Conservation (phyloP, 2,329 filamentous ascomycete species). For the Fonsecaea multimorphosa region DNA sequence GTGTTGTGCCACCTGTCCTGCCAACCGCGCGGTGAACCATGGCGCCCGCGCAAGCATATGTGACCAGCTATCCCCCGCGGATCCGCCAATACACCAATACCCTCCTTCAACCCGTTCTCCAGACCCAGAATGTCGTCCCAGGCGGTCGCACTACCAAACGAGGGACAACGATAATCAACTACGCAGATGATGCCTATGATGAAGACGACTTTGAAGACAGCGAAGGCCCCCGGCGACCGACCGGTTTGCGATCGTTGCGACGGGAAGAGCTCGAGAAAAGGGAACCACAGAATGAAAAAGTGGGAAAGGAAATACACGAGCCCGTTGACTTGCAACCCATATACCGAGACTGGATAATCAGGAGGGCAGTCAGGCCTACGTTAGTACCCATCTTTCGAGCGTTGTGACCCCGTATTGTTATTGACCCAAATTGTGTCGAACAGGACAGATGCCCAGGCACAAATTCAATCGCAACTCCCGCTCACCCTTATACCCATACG, state of each 20-base stretch:
- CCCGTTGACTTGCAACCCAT: conserved; percentile 88
- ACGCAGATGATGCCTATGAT: conserved; percentile 94
- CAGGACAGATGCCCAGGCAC: conserved; percentile 65
- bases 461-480: conserved; percentile 75
- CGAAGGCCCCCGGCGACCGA: conserved; percentile 73
- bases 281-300: conserved; percentile 72
- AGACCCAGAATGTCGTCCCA: conserved; percentile 69
- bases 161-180: conserved; percentile 95
- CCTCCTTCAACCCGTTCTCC: conserved; percentile 82
- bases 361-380: conserved; percentile 59
- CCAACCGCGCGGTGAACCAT: conserved; percentile 37
- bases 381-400: conserved; percentile 40
- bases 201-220: conserved; percentile 68
- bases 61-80: conserved; percentile 89
- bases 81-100: conserved; percentile 91
- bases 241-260: conserved; percentile 80
- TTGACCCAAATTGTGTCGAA: conserved; percentile 20
- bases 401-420: not conserved
- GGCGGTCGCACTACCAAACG: conserved; percentile 89
- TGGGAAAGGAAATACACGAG: conserved; percentile 78
- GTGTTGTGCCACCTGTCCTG: not conserved
- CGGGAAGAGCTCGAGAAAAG: conserved; percentile 74
- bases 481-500: conserved; percentile 93
- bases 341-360: conserved; percentile 95
- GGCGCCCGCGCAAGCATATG: conserved; percentile 79